Conservation (phyloP, 768 basidiomycete genomes). For the Lactifluus hygrophoroides region DNA sequence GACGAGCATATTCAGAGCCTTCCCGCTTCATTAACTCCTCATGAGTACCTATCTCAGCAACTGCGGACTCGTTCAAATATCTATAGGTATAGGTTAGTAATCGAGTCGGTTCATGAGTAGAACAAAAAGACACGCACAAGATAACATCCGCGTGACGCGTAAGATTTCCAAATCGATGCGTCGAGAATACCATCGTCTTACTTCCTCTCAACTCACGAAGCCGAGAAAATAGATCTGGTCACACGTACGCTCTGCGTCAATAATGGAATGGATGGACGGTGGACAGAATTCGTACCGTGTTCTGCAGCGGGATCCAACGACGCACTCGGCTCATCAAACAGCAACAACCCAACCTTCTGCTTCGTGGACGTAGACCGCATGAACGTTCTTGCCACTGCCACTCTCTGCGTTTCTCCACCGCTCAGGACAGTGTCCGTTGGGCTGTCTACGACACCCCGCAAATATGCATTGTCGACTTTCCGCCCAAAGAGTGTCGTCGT, state of each 20-base stretch:
- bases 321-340: constrained; percentile 72
- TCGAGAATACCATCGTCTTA: constrained; percentile 80
- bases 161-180: constrained; percentile 60
- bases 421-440: constrained; percentile 31
- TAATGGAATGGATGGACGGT: constrained; percentile 14
- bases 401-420: constrained; percentile 69
- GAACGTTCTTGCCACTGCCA: constrained; percentile 65
- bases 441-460: background rate
- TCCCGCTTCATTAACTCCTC: no score
- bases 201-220: constrained; percentile 57
- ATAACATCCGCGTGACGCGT: constrained; percentile 42
- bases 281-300: constrained; percentile 36
- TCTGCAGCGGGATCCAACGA: constrained; percentile 70
- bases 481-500: constrained; percentile 55
- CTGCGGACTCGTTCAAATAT: no score
- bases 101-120: no score
- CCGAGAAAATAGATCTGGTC: constrained; percentile 57
- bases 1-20: no score
- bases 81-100: no score
- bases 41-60: no score
- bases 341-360: constrained; percentile 44
- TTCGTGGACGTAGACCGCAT: constrained; percentile 49
- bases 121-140: constrained; percentile 2
- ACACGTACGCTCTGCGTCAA: no score
- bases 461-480: constrained; percentile 28